Conservation (phyloP, 116 monocot genomes). For the Posidonia oceanica region DNA sequence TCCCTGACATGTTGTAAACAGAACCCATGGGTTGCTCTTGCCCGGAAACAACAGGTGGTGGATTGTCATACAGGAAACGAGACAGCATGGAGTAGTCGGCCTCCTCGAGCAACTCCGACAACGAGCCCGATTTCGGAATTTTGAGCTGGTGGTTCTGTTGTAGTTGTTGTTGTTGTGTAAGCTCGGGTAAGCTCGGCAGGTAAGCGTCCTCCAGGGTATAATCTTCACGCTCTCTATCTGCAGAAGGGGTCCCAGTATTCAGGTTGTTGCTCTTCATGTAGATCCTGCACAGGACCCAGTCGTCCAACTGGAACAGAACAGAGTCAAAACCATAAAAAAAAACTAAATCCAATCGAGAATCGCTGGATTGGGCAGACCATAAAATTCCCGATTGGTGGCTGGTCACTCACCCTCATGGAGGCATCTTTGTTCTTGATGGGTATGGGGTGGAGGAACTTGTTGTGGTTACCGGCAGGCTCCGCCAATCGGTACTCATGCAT, state of each 20-base stretch:
- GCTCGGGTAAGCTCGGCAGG: slow-evolving; percentile 4
- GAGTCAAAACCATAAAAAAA: neutral
- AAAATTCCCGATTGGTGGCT: neutral
- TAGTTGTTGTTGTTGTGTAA: slow-evolving; percentile 3
- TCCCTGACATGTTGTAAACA: neutral
- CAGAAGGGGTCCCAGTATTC: neutral
- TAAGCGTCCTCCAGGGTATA: slow-evolving; percentile 17
- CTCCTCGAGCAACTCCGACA: slow-evolving; percentile 30
- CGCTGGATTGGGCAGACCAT: neutral
- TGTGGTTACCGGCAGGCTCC: slow-evolving; percentile 10
- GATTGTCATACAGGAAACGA: slow-evolving; percentile 30
- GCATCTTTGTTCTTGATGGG: slow-evolving; percentile 43
- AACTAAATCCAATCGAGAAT: neutral
- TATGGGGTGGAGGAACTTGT: slow-evolving; percentile 13
- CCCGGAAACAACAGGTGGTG: slow-evolving; percentile 10
- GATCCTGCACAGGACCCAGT: slow-evolving; percentile 24
- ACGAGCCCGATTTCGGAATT: slow-evolving; percentile 30
- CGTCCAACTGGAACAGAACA: slow-evolving; percentile 12
- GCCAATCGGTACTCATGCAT: slow-evolving; percentile 80
- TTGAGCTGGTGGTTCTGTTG: neutral
- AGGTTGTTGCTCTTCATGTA: slow-evolving; percentile 18
- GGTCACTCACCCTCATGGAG: slow-evolving; percentile 65
- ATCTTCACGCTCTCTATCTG: slow-evolving; percentile 34
- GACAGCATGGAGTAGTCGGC: slow-evolving; percentile 22
- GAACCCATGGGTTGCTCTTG: slow-evolving; percentile 6